Percentiles rank a stretch among this genome's conserved stretches.
Conservation (phyloP, 768 basidiomycete genomes). For the Mycena epipterygia region DNA sequence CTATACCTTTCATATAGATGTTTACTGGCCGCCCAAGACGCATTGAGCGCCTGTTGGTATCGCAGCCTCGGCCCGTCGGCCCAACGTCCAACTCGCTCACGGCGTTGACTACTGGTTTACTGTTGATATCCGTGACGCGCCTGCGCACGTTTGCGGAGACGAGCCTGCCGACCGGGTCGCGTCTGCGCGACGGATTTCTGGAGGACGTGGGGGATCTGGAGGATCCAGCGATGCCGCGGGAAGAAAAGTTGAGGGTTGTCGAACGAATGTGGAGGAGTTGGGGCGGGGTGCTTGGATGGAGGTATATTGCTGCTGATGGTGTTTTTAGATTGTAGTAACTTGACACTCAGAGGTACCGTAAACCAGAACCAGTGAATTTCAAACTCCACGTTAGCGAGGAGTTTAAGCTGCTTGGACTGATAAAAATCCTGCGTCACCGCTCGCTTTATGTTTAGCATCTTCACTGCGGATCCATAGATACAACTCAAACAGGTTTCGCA, state of each 20-base stretch:
- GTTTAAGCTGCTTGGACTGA: no score
- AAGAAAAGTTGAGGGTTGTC: constrained; percentile 83
- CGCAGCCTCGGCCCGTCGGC: constrained; percentile 50
- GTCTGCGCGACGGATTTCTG: constrained; percentile 83
- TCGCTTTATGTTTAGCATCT: no score
- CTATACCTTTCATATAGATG: neutral
- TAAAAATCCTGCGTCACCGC: no score
- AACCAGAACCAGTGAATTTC: no score
- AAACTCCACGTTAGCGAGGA: no score
- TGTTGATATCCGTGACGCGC: constrained; percentile 78
- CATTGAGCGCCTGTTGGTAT: constrained; percentile 77
- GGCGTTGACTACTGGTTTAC: constrained; percentile 77
- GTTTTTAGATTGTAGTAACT: neutral
- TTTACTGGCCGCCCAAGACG: constrained; percentile 53
- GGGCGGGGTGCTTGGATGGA: constrained; percentile 79
- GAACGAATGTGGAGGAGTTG: constrained; percentile 93
- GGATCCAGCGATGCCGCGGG: constrained; percentile 73
- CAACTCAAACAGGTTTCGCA: no score
- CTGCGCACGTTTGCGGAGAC: constrained; percentile 75
- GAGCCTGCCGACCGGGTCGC: constrained; percentile 68
- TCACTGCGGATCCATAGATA: no score
- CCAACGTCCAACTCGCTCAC: constrained; percentile 50
- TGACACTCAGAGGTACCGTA: no score
- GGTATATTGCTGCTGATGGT: constrained; percentile 37
- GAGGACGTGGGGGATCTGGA: constrained; percentile 89